Conservation (phyloP, 139 green algal species). For the Picochlorum costavermella region DNA sequence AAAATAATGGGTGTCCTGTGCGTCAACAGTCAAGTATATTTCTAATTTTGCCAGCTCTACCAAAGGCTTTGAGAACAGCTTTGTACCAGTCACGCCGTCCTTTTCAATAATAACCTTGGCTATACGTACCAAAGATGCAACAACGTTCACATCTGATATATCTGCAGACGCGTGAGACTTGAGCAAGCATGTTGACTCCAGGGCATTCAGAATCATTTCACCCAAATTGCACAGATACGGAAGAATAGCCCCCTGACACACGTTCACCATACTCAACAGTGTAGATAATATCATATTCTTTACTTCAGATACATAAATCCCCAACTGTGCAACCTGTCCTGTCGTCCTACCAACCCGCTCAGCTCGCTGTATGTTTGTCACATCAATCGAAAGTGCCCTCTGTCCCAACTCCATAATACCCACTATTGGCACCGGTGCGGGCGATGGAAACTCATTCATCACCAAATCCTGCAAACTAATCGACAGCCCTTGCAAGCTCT, state of each 20-base stretch:
- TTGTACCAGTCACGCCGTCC: too few relatives aligned
- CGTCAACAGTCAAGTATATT: too few relatives aligned
- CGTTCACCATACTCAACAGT: not conserved
- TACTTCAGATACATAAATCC: not conserved
- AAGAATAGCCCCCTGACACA: not conserved
- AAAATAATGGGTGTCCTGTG: too few relatives aligned
- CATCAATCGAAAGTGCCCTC: not conserved
- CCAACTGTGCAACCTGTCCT: not conserved
- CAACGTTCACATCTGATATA: not conserved
- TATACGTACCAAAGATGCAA: too few relatives aligned
- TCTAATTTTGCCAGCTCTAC: too few relatives aligned
- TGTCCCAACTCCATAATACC: not conserved
- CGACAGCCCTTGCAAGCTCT: not conserved
- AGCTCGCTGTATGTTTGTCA: not conserved
- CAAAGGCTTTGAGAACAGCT: too few relatives aligned
- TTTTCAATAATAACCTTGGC: too few relatives aligned
- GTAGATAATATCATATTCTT: not conserved
- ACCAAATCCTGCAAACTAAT: not conserved
- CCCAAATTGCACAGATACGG: not conserved
- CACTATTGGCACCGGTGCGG: not conserved
- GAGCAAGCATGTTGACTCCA: not conserved
- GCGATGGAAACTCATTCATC: not conserved
- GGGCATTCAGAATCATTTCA: not conserved
- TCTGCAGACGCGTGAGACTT: not conserved
- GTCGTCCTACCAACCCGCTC: slow-evolving; percentile 1